Base-by-base conservation (phyloP, 2,329 filamentous ascomycete genomes). In the Nothomitra cinnamomea region DNA sequence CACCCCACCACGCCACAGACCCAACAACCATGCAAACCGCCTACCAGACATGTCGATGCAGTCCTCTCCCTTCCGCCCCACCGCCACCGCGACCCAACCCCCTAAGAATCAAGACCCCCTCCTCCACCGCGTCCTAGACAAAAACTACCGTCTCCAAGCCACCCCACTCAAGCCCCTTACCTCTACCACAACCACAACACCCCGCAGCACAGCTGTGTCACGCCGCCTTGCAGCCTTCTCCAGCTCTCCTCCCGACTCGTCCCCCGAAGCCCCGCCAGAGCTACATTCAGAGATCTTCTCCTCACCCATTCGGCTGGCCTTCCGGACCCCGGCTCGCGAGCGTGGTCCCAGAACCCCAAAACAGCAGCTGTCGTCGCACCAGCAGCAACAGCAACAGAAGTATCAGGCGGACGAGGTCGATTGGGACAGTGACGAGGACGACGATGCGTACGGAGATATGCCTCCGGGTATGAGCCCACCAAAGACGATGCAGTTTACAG, bases 141-240 rank as follows among this genome's bases (percentile, higher is more conserved):
- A 94, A 69, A 95, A 85, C 55, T 98, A 94, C 70, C 86, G 90
- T 32, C 76, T 98, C 22, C 87, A 94, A 67, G 87, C 90, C 4
- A 98, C 92, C 8, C 92, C 92, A 0, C 82, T 92, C 59, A 83
- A 80, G 28, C 52, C 22, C 12, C 28, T 32, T 10, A 32, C 28
- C 10, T 32, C 28, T 10, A 10, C 28, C 28, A 32, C 28, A 22
- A 62, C 62, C 7, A 62, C 61, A 63, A 63, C 21, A 5, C 40
- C 35, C n/a, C 50, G 35, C 22, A 21, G 7, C 49, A 21, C 49
- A 22, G 28, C 25, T 13, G 59, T 57, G 32, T 53, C 64, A 25
- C 58, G 61, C 17, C 58, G 54, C 45, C 65, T 60, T 4, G 13
- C 13, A 15, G 38, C 38, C 13, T n/a, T 41, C 13, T 49, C 45